phyloP scores from a whole-genome alignment of 768 basidiomycete species.

The Lactarius sp. region DNA sequence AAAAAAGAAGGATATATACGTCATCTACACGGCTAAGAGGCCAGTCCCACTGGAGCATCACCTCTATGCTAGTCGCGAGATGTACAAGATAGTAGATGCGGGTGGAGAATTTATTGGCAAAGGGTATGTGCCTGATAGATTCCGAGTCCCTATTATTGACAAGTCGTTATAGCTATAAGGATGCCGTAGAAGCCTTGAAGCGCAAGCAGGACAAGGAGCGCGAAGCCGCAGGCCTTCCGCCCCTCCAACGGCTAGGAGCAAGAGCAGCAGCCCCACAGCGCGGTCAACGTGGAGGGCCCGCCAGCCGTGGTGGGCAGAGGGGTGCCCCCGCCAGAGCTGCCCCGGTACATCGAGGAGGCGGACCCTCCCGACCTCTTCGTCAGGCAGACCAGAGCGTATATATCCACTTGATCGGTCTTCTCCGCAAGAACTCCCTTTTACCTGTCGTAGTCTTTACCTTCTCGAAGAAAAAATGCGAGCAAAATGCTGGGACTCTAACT shows the following conservation, averaged over 20 bases:
- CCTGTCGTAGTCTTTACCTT: constrained; percentile 97
- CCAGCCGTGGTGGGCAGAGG: constrained; percentile 42
- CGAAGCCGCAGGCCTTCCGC: constrained; percentile 88
- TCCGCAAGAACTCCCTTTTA: constrained; percentile 80
- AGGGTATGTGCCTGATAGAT: constrained; percentile 47
- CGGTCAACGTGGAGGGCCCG: constrained; percentile 41
- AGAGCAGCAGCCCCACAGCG: constrained; percentile 58
- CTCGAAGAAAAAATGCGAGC: constrained; percentile 95
- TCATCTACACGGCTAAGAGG: constrained; percentile 92
- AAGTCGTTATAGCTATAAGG: constrained; percentile 62
- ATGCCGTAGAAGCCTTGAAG: constrained; percentile 80
- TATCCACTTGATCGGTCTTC: constrained; percentile 81
- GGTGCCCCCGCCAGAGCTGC: constrained; percentile 37
- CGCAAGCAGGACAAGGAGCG: constrained; percentile 98
- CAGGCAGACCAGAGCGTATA: constrained; percentile 87
- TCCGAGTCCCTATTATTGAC: not conserved
- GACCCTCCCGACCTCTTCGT: constrained; percentile 50
- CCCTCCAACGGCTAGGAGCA: constrained; percentile 79
- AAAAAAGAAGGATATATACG: constrained; percentile 99
- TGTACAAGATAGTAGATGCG: constrained; percentile 89
- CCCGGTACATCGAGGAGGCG: constrained; percentile 34
- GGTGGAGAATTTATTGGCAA: constrained; percentile 63
- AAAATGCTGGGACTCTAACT: constrained; percentile 85
- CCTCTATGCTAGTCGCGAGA: constrained; percentile 88
- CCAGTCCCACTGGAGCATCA: constrained; percentile 97